Conservation (phyloP, 1,284 basidiomycete species). For the Schizopora paradoxa region DNA sequence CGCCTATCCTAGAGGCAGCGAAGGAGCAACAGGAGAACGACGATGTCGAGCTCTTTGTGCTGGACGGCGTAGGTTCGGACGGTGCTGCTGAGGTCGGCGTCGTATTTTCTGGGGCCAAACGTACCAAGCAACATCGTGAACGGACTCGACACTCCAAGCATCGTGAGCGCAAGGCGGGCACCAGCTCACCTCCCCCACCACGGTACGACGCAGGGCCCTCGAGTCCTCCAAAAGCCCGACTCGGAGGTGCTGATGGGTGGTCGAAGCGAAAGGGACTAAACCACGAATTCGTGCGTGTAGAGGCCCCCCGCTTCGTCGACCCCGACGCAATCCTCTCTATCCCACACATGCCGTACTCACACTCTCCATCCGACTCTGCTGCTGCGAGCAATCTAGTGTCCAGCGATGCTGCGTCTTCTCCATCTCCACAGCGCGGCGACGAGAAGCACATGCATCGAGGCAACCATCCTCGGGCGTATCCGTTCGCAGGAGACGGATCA, state of each 20-base stretch:
- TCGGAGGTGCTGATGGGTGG: no score
- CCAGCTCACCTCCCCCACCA: not conserved
- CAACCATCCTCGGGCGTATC: not conserved
- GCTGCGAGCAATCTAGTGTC: not conserved
- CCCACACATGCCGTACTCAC: no score
- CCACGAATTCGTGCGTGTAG: no score
- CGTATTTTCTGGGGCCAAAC: no score
- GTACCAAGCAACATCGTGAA: no score
- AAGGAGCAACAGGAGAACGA: not conserved
- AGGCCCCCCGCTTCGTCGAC: no score
- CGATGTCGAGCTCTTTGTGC: not conserved
- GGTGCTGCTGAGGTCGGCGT: not conserved
- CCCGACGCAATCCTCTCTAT: no score
- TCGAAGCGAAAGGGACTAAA: no score
- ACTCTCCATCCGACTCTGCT: no score
- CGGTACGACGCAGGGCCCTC: no score
- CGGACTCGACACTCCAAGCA: no score
- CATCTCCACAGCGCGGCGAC: not conserved
- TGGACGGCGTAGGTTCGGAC: not conserved
- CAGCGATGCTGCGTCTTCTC: not conserved
- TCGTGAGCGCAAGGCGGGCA: not conserved
- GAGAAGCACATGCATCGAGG: not conserved
- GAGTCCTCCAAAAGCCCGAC: no score
- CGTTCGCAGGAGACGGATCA: not conserved
- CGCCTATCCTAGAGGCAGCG: slow-evolving; percentile 6